Evolutionary conservation across 2,329 filamentous ascomycete genomes (phyloP).

Genomic region (Botrytis elliptica): DNA sequence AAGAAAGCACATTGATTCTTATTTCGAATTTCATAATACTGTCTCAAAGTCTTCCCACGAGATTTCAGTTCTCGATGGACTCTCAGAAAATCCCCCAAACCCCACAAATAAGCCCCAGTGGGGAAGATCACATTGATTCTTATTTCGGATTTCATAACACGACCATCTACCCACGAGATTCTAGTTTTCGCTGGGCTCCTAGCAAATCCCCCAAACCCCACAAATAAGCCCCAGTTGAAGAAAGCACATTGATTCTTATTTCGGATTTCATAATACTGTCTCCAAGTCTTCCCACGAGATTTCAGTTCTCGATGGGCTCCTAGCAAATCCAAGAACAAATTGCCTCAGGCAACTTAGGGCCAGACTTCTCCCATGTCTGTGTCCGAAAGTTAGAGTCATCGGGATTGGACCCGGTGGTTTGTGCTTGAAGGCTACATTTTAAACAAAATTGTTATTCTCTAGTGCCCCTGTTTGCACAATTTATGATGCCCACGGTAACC

Average conservation of each 20-base stretch:
- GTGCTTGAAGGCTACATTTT: background rate
- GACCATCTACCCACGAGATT: too few species aligned
- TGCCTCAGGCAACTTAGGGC: background rate
- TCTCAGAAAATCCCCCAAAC: background rate
- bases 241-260: background rate
- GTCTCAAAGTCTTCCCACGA: background rate
- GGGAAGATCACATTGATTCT: background rate
- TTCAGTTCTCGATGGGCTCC: background rate
- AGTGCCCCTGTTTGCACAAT: background rate
- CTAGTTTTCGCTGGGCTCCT: too few species aligned
- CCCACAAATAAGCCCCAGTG: background rate
- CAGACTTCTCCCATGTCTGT: background rate
- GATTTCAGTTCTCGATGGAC: background rate
- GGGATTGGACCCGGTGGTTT: slow-evolving; percentile 3
- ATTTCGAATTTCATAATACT: too few species aligned
- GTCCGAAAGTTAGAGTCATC: background rate
- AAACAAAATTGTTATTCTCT: background rate
- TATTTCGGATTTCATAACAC: background rate
- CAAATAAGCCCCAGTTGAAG: background rate
- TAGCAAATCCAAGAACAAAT: background rate
- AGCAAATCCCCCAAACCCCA: background rate
- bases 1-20: background rate
- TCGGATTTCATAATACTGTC: too few species aligned
- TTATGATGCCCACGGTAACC: background rate
- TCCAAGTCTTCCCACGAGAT: background rate